phyloP scores from a whole-genome alignment of 805 yeast species.

The Ogataea pilisensis region DNA sequence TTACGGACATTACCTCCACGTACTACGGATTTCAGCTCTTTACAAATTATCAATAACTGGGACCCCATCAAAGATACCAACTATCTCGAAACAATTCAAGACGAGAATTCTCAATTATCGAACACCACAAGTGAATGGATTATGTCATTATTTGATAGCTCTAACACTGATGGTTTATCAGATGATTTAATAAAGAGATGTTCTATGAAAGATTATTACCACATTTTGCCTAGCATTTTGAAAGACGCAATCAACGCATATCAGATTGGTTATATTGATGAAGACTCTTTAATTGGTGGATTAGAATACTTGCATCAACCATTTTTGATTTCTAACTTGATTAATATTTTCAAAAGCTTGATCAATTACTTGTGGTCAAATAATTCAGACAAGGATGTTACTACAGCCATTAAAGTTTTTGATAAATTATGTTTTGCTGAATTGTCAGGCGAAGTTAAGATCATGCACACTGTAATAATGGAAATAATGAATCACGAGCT shows the following conservation, averaged over 20 bases:
- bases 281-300: conserved; percentile 66
- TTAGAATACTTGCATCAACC: conserved; percentile 84
- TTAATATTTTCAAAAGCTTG: conserved; percentile 37
- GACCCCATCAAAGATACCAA: conserved; percentile 10
- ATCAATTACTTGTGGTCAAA: conserved; percentile 16
- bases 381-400: conserved; percentile 5
- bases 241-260: conserved; percentile 67
- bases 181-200: conserved; percentile 74
- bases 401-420: conserved; percentile 15
- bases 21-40: conserved; percentile 4
- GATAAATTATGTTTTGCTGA: conserved; percentile 18
- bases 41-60: conserved; percentile 11
- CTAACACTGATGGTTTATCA: conserved; percentile 64
- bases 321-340: conserved; percentile 55
- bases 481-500: conserved; percentile 16
- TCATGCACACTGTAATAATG: conserved; percentile 16
- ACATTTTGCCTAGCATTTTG: conserved; percentile 67
- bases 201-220: conserved; percentile 61
- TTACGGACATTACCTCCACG: not conserved
- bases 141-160: conserved; percentile 62
- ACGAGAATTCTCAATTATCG: conserved; percentile 22
- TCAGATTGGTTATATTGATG: conserved; percentile 49
- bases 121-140: conserved; percentile 65
- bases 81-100: conserved; percentile 14
- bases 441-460: conserved; percentile 17